phyloP scores from a whole-genome alignment of 768 basidiomycete species.

The Macrolepiota dolichaula region DNA sequence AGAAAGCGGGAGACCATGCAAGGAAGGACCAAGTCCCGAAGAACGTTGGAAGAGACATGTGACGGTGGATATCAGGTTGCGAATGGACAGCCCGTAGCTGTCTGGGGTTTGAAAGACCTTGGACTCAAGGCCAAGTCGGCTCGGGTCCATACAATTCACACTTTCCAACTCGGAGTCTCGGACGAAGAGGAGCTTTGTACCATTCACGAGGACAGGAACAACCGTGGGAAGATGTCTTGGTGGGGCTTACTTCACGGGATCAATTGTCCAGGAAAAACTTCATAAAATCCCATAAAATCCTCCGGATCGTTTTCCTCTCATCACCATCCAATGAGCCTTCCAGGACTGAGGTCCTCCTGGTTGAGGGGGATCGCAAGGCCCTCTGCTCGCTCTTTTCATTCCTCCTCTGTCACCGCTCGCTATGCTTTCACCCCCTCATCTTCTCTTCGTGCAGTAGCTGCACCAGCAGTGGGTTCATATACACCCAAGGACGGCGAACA shows the following conservation, averaged over 20 bases:
- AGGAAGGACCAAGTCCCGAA: neutral
- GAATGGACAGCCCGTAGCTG: neutral
- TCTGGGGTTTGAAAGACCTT: neutral
- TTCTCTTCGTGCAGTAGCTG: conserved; percentile 63
- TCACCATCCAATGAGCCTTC: conserved; percentile 32
- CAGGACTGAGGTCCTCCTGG: conserved; percentile 40
- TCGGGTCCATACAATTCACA: neutral
- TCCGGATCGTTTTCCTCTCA: conserved; percentile 4
- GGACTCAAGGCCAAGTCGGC: neutral
- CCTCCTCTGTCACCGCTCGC: conserved; percentile 28
- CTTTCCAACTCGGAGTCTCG: neutral
- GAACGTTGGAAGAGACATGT: neutral
- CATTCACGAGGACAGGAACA: neutral
- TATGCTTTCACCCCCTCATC: conserved; percentile 44
- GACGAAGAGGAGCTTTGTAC: neutral
- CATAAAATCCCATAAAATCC: neutral
- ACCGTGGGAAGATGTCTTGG: conserved; percentile 4
- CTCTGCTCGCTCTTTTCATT: conserved; percentile 49
- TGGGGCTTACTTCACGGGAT: conserved; percentile 3
- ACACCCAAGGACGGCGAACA: conserved; percentile 63
- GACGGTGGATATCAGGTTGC: neutral
- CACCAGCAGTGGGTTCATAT: conserved; percentile 73
- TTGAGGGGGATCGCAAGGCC: conserved; percentile 28
- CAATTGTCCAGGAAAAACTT: conserved; percentile 13
- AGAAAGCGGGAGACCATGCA: neutral